Conservation (phyloP, 78 protist genomes). For the Dictyostelium intermedium region DNA sequence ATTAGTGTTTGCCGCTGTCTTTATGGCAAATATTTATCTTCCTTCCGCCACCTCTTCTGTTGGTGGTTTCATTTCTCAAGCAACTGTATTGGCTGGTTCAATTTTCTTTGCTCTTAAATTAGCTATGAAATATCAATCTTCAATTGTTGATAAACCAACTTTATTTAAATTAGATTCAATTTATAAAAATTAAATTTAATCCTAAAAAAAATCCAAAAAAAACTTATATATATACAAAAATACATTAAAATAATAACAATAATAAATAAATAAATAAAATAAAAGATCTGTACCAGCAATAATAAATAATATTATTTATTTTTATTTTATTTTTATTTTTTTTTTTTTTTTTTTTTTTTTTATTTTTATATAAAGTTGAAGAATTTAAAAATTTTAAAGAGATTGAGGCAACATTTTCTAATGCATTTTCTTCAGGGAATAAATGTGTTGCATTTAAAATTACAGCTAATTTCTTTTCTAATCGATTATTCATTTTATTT, state of each 20-base stretch:
- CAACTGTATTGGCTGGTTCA: background rate
- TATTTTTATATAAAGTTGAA: background rate
- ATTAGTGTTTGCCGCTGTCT: background rate
- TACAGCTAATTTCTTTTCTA: background rate
- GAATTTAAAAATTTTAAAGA: background rate
- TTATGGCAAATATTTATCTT: background rate
- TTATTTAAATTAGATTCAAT: conserved; percentile 9
- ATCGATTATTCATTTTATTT: background rate
- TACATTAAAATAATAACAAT: too few relatives aligned
- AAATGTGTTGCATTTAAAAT: conserved; percentile 7
- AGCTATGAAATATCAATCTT: background rate
- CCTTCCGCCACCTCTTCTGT: background rate
- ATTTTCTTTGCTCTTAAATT: background rate
- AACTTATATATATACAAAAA: too few relatives aligned
- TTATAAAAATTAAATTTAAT: background rate
- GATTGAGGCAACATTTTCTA: background rate
- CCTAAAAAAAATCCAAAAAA: background rate
- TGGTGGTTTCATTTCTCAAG: background rate
- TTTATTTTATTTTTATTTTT: too few relatives aligned
- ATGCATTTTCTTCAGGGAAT: background rate
- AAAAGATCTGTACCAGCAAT: background rate
- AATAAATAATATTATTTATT: too few relatives aligned
- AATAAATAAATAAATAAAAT: background rate
- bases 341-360: background rate
- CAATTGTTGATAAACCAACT: conserved; percentile 40